Evolutionary conservation across 306 rosid species (phyloP).

Genomic region (Malus asiatica): DNA sequence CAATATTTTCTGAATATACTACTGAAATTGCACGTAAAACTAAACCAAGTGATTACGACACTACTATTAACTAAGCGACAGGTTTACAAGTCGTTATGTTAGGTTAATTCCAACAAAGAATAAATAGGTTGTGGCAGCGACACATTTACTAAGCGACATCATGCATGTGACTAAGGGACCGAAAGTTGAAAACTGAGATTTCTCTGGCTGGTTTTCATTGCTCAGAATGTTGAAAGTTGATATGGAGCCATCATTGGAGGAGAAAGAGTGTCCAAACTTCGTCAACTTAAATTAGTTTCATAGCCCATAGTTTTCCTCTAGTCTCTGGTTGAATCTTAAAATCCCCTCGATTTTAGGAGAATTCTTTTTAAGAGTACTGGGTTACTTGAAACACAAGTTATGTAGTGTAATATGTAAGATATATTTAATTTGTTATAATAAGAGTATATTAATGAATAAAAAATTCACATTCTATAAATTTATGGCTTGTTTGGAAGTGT

Average conservation of each 20-base stretch:
- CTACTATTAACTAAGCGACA: neutral
- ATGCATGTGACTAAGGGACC: constrained; percentile 26
- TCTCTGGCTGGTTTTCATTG: neutral
- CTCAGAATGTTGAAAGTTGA: constrained; percentile 17
- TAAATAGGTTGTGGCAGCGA: constrained; percentile 18
- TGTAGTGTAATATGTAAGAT: too few relatives aligned
- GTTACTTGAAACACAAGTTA: too few relatives aligned
- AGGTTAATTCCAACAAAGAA: neutral
- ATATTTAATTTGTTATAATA: too few relatives aligned
- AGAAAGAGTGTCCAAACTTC: neutral
- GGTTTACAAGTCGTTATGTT: neutral
- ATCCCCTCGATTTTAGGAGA: neutral
- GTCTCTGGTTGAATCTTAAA: neutral
- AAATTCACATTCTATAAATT: too few relatives aligned
- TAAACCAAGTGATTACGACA: too few relatives aligned
- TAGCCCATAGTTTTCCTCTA: neutral
- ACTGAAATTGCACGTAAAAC: too few relatives aligned
- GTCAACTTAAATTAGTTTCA: neutral
- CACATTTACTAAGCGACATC: constrained; percentile 27
- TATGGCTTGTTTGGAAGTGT: too few relatives aligned
- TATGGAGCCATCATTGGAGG: neutral
- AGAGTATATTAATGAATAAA: too few relatives aligned
- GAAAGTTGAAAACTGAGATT: constrained; percentile 5
- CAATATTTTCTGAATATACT: too few relatives aligned
- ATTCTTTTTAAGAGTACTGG: too few relatives aligned